A percentile compares a stretch with the other conserved stretches of the same genome.
These are phyloP conservation scores for Sedum album DNA, from an alignment of 164 flowering plant genomes.

Conservation along the genomic window DNA sequence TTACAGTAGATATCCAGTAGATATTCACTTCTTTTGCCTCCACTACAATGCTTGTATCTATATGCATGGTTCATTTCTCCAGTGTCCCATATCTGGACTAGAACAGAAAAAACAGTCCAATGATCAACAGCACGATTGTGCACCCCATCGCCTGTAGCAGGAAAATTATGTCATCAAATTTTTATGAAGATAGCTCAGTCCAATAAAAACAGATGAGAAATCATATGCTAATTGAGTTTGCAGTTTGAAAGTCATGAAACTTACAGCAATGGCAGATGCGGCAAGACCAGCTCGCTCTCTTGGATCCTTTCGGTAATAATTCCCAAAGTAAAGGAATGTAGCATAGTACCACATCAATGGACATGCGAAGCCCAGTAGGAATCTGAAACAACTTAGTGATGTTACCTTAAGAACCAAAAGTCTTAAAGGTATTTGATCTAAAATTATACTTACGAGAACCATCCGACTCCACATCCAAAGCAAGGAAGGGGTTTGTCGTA, in stretches of 20 bases:
- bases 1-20: background rate
- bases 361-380: conserved; percentile 25
- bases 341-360: conserved; percentile 31
- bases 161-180: background rate
- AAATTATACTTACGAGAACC: conserved; percentile 24
- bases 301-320: conserved; percentile 21
- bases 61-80: background rate
- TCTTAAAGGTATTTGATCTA: background rate
- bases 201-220: background rate
- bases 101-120: conserved; percentile 5
- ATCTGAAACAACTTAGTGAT: conserved; percentile 13
- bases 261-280: conserved; percentile 33
- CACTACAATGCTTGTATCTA: background rate
- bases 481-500: conserved; percentile 24
- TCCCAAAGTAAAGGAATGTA: conserved; percentile 20
- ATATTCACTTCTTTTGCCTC: background rate
- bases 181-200: too few species aligned
- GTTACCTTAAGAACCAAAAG: background rate
- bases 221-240: background rate
- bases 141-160: conserved; percentile 9
- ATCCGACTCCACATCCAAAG: conserved; percentile 30
- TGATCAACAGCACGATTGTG: conserved; percentile 2
- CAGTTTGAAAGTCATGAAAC: background rate
- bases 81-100: background rate
- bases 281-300: conserved; percentile 32